Evolutionary conservation across 2,329 filamentous ascomycete species (phyloP), one percentile per base, ranked within the genome.

Genomic region (Fusarium siculi): DNA sequence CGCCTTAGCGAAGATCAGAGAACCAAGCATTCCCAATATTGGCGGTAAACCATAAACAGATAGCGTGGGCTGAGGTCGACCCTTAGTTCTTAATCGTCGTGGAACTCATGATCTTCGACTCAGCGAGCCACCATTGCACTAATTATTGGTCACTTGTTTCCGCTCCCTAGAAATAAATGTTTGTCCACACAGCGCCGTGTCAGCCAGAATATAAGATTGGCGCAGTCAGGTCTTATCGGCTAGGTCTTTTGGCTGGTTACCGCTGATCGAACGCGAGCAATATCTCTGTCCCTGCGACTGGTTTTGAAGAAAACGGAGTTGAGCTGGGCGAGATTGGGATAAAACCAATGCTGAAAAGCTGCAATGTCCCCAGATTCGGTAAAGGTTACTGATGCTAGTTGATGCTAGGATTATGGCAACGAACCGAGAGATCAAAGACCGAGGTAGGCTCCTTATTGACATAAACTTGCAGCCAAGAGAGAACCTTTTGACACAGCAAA

Each of bases 301-400:
- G 30, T 7, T 14, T 1, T 19, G 5, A 5, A 34, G 30, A 12
- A 19, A 50, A 19, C 7, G 5, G 16, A 50, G 14, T 11, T 18
- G 3, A 12, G 15, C 9, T 12, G 4, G 15, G 10, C 21, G 21
- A n/a, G 6, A 15, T 10, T 5, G 2, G 10, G 15, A n/a, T 6
- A 32, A 12, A 50, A 2, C 7, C 4, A 7, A 2, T 50, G 2
- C 11, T 34, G 30, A 4, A 23, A 9, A 34, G 30, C 16, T 10
- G 10, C 5, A 19, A 19, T 18, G 6, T 0, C 47, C 0, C 9
- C 5, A 34, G 16, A 21, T 8, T 4, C 0, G 5, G 8, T 15
- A 9, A 4, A 28, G 7, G 15, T 0, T 40, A 40, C 7, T 40
- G 32, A 16, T 34, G 21, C 7, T 40, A 12, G 39, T 11, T n/a